Evolutionary conservation across 2,329 filamentous ascomycete species (phyloP).

Genomic region (Botrytis sinoallii): DNA sequence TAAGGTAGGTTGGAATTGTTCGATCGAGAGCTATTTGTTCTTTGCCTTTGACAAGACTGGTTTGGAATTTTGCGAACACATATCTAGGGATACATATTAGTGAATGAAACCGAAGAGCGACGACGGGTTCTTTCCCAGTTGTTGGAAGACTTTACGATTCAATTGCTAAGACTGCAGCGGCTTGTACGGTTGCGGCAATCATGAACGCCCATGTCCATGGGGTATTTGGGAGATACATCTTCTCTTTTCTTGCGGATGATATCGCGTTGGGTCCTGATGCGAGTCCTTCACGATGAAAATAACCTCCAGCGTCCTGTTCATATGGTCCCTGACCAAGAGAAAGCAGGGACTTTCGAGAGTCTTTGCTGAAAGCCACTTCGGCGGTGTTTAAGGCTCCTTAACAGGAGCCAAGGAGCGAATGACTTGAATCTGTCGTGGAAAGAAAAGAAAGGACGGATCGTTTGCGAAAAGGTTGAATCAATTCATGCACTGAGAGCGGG

Average conservation of each 20-base stretch:
- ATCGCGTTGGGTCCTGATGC: conserved; percentile 22
- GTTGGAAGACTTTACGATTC: conserved; percentile 68
- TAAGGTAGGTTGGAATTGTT: conserved; percentile 91
- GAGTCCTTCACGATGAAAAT: conserved; percentile 36
- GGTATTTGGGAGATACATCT: conserved; percentile 71
- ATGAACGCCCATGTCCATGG: conserved; percentile 89
- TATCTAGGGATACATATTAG: conserved; percentile 51
- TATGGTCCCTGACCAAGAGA: conserved; percentile 40
- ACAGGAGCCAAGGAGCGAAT: conserved; percentile 26
- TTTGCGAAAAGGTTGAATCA: conserved; percentile 5
- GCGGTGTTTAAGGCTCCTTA: conserved; percentile 38
- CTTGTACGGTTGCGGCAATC: conserved; percentile 69
- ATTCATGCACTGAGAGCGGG: conserved; percentile 1
- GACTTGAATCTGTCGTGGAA: conserved; percentile 6
- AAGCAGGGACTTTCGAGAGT: conserved; percentile 47
- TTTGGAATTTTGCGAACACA: conserved; percentile 84
- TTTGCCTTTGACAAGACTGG: conserved; percentile 49
- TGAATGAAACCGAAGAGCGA: conserved; percentile 14
- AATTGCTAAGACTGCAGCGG: conserved; percentile 74
- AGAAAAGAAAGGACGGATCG: neutral
- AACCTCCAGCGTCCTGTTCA: conserved; percentile 38
- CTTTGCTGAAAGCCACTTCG: conserved; percentile 47
- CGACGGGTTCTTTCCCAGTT: neutral
- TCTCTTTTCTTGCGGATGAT: conserved; percentile 36
- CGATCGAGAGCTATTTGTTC: conserved; percentile 54